A percentile compares a stretch with the other conserved stretches of the same genome.
Conservation (phyloP, 2,329 filamentous ascomycete species). For the Chaetothyriales sp. region DNA sequence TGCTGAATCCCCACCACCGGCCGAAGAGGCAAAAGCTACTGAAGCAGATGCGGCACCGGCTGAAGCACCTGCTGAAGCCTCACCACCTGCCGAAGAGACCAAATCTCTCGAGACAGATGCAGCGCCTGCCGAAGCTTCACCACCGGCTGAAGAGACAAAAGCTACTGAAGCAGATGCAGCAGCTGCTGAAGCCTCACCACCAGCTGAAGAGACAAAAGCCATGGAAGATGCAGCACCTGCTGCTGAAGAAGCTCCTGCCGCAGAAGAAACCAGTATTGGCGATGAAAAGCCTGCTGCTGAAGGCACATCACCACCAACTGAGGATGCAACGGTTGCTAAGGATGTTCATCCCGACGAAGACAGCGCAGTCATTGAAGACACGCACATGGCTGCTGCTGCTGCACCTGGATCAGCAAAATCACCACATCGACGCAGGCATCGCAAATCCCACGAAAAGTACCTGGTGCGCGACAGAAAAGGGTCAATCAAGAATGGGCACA, state of each 20-base stretch:
- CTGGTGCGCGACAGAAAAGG: constrained; percentile 6
- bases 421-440: constrained; percentile 2
- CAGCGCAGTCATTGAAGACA: constrained; percentile 7
- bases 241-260: constrained; percentile 8
- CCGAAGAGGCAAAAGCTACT: too few relatives aligned
- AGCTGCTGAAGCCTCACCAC: neutral
- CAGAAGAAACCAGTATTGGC: constrained; percentile 3
- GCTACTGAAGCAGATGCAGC: too few relatives aligned
- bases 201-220: constrained; percentile 2
- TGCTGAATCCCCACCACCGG: too few relatives aligned
- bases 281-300: constrained; percentile 2
- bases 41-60: too few relatives aligned
- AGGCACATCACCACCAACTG: constrained; percentile 3
- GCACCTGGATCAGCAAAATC: neutral
- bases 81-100: too few relatives aligned
- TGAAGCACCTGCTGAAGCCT: too few relatives aligned
- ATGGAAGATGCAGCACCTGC: constrained; percentile 8
- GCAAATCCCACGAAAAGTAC: constrained; percentile 10
- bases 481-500: constrained; percentile 11
- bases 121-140: too few relatives aligned
- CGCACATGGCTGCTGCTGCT: neutral
- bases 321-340: constrained; percentile 12
- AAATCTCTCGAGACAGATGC: too few relatives aligned
- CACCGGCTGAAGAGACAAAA: too few relatives aligned
- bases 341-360: constrained; percentile 9